Evolutionary conservation across 2,329 filamentous ascomycete species (phyloP).

Genomic region (Venturiaceae sp.): DNA sequence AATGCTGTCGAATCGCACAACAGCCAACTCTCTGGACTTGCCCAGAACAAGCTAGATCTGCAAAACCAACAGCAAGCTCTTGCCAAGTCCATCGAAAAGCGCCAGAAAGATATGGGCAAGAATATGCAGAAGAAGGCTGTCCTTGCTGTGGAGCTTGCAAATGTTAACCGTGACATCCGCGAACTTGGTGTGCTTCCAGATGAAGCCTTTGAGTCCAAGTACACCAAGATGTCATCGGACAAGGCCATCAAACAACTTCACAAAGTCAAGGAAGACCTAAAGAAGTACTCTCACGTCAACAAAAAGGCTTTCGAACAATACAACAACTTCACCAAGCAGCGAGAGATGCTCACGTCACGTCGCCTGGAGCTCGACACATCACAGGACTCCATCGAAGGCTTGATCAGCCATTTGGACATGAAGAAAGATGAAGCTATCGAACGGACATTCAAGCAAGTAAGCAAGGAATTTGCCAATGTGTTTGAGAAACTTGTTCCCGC

Average conservation of each 20-base stretch:
- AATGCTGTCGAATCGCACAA: constrained; percentile 53
- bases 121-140: constrained; percentile 80
- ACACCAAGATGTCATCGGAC: constrained; percentile 63
- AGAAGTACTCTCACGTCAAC: constrained; percentile 97
- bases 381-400: constrained; percentile 78
- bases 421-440: constrained; percentile 97
- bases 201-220: constrained; percentile 77
- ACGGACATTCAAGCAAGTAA: constrained; percentile 96
- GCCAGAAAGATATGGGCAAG: constrained; percentile 87
- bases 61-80: constrained; percentile 68
- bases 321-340: constrained; percentile 89
- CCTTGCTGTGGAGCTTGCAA: constrained; percentile 64
- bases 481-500: constrained; percentile 94
- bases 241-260: constrained; percentile 57
- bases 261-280: constrained; percentile 84
- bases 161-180: constrained; percentile 80
- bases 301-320: constrained; percentile 99
- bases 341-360: constrained; percentile 75
- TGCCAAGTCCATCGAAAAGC: constrained; percentile 66
- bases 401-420: constrained; percentile 86
- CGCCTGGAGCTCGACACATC: constrained; percentile 80
- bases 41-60: constrained; percentile 51
- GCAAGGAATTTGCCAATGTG: constrained; percentile 81
- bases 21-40: constrained; percentile 45
- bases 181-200: constrained; percentile 89